Percentiles rank a stretch among this genome's conserved stretches.
Evolutionary conservation across 139 green algal genomes (phyloP).

Genomic region (Chlorella sp.): DNA sequence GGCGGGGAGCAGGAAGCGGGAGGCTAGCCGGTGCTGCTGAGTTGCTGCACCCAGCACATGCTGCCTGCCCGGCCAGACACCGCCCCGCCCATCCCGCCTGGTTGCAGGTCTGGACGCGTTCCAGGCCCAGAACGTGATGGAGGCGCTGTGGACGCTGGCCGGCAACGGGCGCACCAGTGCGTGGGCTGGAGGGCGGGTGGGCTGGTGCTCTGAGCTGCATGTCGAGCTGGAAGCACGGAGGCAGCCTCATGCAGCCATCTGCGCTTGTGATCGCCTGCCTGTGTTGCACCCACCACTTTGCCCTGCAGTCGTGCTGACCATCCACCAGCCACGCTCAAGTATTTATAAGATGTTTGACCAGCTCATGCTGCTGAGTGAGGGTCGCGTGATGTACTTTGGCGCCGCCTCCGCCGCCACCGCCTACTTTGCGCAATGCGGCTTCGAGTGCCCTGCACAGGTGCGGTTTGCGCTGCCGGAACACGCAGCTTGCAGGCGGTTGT

Average conservation of each 20-base stretch:
- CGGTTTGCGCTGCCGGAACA: not conserved
- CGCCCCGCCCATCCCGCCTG: not conserved
- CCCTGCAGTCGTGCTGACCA: not conserved
- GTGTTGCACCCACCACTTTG: not conserved
- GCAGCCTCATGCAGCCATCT: not conserved
- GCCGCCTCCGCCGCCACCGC: not conserved
- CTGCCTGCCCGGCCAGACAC: not conserved
- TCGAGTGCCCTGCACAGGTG: slow-evolving; percentile 39
- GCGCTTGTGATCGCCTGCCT: not conserved
- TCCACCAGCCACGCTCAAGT: slow-evolving; percentile 40
- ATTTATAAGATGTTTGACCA: slow-evolving; percentile 59
- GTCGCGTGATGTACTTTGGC: slow-evolving; percentile 50
- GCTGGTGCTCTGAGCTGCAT: not conserved
- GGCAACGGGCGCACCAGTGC: slow-evolving; percentile 21
- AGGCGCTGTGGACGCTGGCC: slow-evolving; percentile 39
- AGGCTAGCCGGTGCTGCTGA: not conserved
- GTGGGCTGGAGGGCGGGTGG: not conserved
- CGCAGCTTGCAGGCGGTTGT: not conserved
- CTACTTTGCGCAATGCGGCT: slow-evolving; percentile 41
- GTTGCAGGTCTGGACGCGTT: slow-evolving; percentile 51
- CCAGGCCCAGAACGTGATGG: slow-evolving; percentile 57
- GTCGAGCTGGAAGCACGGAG: too few relatives aligned
- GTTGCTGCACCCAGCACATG: not conserved
- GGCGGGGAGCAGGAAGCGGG: not conserved
- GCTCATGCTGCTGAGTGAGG: slow-evolving; percentile 55